Evolutionary conservation across 164 flowering plant species (phyloP), one percentile per base, ranked within the genome.

Genomic region (Stephania yunnanensis): DNA sequence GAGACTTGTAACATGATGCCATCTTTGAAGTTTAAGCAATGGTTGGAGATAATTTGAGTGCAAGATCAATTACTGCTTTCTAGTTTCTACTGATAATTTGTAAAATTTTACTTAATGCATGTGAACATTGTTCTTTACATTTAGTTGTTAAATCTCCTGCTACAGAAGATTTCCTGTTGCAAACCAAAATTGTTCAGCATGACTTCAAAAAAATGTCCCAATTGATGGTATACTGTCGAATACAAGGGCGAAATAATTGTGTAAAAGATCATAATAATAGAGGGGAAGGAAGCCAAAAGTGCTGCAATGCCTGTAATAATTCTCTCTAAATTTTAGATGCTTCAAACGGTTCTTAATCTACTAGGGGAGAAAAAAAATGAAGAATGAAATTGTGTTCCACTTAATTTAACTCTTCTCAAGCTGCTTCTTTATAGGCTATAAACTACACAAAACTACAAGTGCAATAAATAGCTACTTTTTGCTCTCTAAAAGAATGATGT

Each of bases 401-500:
- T n/a, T n/a, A 58, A 58, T 19, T 58, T 13, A 58, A 58, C 6
- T 58, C 64, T 58, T 19, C 64, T 5, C 64, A 10, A 5, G 20
- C 19, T 4, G 17, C 17, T 55, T 58, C 64, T 58, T 58, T 12
- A 19, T 22, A 15, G 64, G 15, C 6, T n/a, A 55, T 55, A 6
- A 19, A n/a, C 0, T 25, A 25, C 25, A 25, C 17, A 15, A 58
- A 15, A 10, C 64, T 17, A 25, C 70, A 67, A 25, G 42, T 3
- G 17, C 11, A 36, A 30, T 25, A 5, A 10, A 64, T 10, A 55
- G 53, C 77, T 76, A 80, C 73, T 73, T 71, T 77, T 78, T 64
- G 46, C 46, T 78, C 46, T 83, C 87, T 13, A 78, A 71, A 69
- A 68, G 52, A 74, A 69, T 63, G 42, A 82, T 76, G 74, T 73